Evolutionary conservation across 2,329 filamentous ascomycete genomes (phyloP), one percentile per base, ranked within the genome.

Genomic region (Verticillium longisporum): DNA sequence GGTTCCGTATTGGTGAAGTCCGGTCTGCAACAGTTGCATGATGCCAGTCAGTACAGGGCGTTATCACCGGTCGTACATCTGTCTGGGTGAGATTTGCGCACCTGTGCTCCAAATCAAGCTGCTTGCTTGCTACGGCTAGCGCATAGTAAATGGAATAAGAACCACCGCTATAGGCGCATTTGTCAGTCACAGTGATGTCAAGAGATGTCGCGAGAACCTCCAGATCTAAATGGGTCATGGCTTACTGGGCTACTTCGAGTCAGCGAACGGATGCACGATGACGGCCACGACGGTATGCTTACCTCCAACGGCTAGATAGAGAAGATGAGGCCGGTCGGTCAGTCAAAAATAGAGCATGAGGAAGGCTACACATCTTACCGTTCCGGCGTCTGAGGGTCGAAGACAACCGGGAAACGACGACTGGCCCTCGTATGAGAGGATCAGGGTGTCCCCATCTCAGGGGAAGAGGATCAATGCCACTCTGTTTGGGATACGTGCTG

Each of bases 91-190:
- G 11, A 55, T 15, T 7, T 64, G n/a, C 75, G 60, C 70, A 83
- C 83, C 76, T 89, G 75, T 97, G 93, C 67, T 96, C 88, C 50
- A 86, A 82, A 64, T 91, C 86, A 61, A 98, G 84, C 72, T 98
- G 90, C 69, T 94, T 93, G 72, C 91, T 95, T 26, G 94, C 94
- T 66, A 98, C 88, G 13, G 94, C 94, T 33, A 98, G 83, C 26
- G 94, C 94, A 72, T 96, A 92, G 78, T 98, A 98, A 66, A 97
- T 94, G 64, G 91, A 92, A 74, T 99, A 98, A 4, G 92, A 97
- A 61, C 95, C 94, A 65, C 95, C 94, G 45, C 76, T 78, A 56
- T 56, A 31, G 3, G 18, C 18, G 36, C 26, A 15, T 61, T 26
- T n/a, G 54, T 45, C 3, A 61, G 61, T 50, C 15, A 2, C 7